phyloP scores from a whole-genome alignment of 1,139 yeast genomes.

The Taphrina wiesneri region DNA sequence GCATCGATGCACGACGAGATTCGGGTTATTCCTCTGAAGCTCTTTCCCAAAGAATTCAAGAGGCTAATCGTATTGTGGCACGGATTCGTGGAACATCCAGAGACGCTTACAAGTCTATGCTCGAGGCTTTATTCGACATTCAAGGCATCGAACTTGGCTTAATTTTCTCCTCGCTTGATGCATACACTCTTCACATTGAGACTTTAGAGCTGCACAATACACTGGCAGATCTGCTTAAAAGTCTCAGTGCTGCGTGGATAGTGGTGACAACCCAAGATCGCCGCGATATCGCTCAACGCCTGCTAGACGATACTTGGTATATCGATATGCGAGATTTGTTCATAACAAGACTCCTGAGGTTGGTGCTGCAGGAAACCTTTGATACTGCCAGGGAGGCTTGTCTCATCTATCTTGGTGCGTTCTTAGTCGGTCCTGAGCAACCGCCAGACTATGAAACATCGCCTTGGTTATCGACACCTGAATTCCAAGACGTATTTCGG shows the following conservation, averaged over 20 bases:
- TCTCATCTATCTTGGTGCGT: background rate
- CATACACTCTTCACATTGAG: background rate
- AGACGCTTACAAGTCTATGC: background rate
- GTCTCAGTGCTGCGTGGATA: background rate
- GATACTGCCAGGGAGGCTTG: background rate
- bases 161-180: background rate
- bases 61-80: background rate
- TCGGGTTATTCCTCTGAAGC: background rate
- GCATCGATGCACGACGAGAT: background rate
- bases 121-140: background rate
- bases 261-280: background rate
- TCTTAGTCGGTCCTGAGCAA: background rate
- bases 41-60: background rate
- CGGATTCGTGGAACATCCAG: background rate
- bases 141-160: background rate
- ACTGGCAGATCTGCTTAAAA: background rate
- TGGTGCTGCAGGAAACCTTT: background rate
- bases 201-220: background rate
- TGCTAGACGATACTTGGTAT: background rate
- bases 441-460: background rate
- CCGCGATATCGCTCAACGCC: background rate
- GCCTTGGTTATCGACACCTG: background rate
- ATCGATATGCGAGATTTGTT: background rate
- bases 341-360: background rate
- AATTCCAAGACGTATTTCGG: background rate